Evolutionary conservation across 1,139 yeast genomes (phyloP).

Genomic region (Blastobotrys malaysiensis): DNA sequence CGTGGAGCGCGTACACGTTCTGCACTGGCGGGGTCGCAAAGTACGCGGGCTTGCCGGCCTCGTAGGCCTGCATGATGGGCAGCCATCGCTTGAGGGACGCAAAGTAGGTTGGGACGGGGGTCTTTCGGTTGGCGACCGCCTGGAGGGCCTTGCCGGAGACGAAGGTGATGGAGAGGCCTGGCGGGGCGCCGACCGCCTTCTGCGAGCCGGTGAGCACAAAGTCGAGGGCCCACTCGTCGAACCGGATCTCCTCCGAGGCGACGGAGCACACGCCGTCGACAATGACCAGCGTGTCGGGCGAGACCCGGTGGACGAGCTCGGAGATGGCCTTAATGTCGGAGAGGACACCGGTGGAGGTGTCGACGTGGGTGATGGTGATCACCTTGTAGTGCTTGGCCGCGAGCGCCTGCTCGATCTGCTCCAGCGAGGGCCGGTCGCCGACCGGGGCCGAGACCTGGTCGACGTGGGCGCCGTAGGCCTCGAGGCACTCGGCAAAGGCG

Average conservation of each 20-base stretch:
- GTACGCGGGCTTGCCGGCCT: slow-evolving; percentile 74
- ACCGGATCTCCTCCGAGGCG: slow-evolving; percentile 80
- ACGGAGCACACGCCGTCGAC: slow-evolving; percentile 96
- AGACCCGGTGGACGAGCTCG: slow-evolving; percentile 50
- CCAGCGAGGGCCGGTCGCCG: slow-evolving; percentile 66
- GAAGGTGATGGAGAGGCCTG: slow-evolving; percentile 78
- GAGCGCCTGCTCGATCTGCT: slow-evolving; percentile 52
- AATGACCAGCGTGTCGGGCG: slow-evolving; percentile 76
- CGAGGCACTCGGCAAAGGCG: slow-evolving; percentile 73
- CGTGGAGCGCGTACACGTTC: slow-evolving; percentile 73
- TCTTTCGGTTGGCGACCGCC: slow-evolving; percentile 46
- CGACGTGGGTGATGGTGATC: slow-evolving; percentile 89
- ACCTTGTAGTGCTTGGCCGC: slow-evolving; percentile 51
- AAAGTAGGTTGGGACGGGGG: slow-evolving; percentile 58
- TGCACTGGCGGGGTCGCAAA: slow-evolving; percentile 95
- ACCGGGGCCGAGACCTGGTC: slow-evolving; percentile 52
- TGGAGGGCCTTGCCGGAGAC: slow-evolving; percentile 74
- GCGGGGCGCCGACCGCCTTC: slow-evolving; percentile 92
- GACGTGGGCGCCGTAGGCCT: slow-evolving; percentile 70
- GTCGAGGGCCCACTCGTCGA: slow-evolving; percentile 88
- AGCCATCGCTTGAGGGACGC: slow-evolving; percentile 81
- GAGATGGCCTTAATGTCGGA: slow-evolving; percentile 65
- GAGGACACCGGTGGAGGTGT: slow-evolving; percentile 90
- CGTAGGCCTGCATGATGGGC: slow-evolving; percentile 85
- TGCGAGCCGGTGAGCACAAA: slow-evolving; percentile 88